Conservation (phyloP, 148 eudicot genomes). For the Linanthus parryae region DNA sequence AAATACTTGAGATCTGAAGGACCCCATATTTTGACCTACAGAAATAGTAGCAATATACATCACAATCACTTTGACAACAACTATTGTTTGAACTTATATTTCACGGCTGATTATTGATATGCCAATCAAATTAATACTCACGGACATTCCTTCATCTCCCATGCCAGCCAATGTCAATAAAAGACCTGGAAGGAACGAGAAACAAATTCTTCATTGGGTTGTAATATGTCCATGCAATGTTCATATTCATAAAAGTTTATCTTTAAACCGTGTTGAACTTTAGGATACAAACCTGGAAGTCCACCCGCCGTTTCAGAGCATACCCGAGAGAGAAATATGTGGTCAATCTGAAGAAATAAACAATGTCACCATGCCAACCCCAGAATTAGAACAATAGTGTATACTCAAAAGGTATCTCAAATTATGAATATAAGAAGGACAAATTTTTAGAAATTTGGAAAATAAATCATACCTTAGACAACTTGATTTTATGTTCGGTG, state of each 20-base stretch:
- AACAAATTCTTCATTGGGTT: slow-evolving; percentile 8
- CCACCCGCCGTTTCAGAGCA: slow-evolving; percentile 98
- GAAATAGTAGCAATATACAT: slow-evolving; percentile 10
- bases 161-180: slow-evolving; percentile 86
- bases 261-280: no score
- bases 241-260: no score
- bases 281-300: slow-evolving; percentile 63
- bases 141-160: slow-evolving; percentile 85
- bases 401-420: not conserved
- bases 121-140: slow-evolving; percentile 36
- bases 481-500: slow-evolving; percentile 83
- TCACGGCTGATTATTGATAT: no score
- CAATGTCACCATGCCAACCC: slow-evolving; percentile 4
- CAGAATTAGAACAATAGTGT: not conserved
- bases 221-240: no score
- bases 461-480: slow-evolving; percentile 62
- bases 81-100: no score
- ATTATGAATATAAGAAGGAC: not conserved
- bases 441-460: slow-evolving; percentile 4
- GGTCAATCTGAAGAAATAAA: slow-evolving; percentile 70
- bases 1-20: slow-evolving; percentile 72
- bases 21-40: slow-evolving; percentile 88
- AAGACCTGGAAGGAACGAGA: slow-evolving; percentile 46
- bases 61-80: not conserved
- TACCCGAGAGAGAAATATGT: slow-evolving; percentile 90